A percentile compares a stretch with the other conserved stretches of the same genome.
These are phyloP conservation scores for Coemansia sp. DNA, from an alignment of 371 early-diverging fungal species.

Conservation along the genomic window DNA sequence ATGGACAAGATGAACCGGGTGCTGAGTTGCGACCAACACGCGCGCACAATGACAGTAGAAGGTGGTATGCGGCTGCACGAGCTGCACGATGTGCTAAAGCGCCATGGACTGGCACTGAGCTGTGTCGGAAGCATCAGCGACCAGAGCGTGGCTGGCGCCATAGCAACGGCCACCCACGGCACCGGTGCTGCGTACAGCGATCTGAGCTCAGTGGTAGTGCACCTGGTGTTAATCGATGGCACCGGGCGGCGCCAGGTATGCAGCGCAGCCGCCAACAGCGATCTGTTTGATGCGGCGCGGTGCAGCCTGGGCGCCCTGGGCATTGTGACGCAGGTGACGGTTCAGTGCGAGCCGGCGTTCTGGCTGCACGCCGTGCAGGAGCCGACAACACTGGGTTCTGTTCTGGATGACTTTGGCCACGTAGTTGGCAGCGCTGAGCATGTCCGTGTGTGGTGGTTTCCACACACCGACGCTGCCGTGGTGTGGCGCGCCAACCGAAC, in stretches of 20 bases:
- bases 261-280: slow-evolving; percentile 52
- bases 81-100: slow-evolving; percentile 60
- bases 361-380: slow-evolving; percentile 66
- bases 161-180: slow-evolving; percentile 81
- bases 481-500: slow-evolving; percentile 77
- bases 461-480: slow-evolving; percentile 73
- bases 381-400: slow-evolving; percentile 53
- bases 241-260: slow-evolving; percentile 57
- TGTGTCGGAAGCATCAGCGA: slow-evolving; percentile 83
- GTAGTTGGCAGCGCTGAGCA: slow-evolving; percentile 71
- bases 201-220: slow-evolving; percentile 63
- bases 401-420: slow-evolving; percentile 58
- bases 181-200: slow-evolving; percentile 71
- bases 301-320: slow-evolving; percentile 78
- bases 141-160: slow-evolving; percentile 74
- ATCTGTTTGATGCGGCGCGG: slow-evolving; percentile 68
- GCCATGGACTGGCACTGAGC: slow-evolving; percentile 66
- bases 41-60: slow-evolving; percentile 62
- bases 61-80: slow-evolving; percentile 70
- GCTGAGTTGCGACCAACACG: slow-evolving; percentile 43
- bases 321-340: slow-evolving; percentile 67
- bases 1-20: slow-evolving; percentile 66
- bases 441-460: slow-evolving; percentile 86
- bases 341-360: slow-evolving; percentile 72
- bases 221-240: slow-evolving; percentile 65